Percentiles rank a stretch among this genome's conserved stretches.
Evolutionary conservation across 352 stramenopile genomes (phyloP).

Genomic region (Stephanocyclus meneghinianus): DNA sequence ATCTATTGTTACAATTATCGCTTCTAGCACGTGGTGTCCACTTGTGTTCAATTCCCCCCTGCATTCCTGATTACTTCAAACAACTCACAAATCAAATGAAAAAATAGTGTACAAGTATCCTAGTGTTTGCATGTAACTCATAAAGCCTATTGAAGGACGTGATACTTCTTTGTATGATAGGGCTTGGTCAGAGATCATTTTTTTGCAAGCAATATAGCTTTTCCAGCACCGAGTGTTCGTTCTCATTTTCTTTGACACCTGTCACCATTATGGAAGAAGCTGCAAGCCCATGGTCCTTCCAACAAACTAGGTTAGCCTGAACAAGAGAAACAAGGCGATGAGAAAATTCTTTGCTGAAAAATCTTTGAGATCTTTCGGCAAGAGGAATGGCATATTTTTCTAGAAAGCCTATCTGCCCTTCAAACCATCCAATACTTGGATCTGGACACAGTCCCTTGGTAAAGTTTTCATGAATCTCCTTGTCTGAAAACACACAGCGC

Average conservation of each 20-base stretch:
- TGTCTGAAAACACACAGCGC: not conserved
- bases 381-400: slow-evolving; percentile 64
- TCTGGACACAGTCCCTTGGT: slow-evolving; percentile 25
- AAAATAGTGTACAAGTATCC: no score
- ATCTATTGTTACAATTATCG: no score
- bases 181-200: not conserved
- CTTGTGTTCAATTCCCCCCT: no score
- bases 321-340: slow-evolving; percentile 2
- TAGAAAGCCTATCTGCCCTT: slow-evolving; percentile 58
- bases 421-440: slow-evolving; percentile 45
- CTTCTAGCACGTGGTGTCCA: no score
- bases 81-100: no score
- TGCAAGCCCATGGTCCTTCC: slow-evolving; percentile 15
- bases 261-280: slow-evolving; percentile 19
- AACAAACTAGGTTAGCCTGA: slow-evolving; percentile 16
- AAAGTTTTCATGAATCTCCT: slow-evolving; percentile 16
- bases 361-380: slow-evolving; percentile 12
- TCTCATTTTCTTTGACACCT: slow-evolving; percentile 21
- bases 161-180: no score
- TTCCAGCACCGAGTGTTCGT: slow-evolving; percentile 11
- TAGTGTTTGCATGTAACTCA: no score
- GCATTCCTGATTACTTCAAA: no score
- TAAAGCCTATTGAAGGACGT: no score
- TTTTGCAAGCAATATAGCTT: slow-evolving; percentile 1
- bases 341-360: slow-evolving; percentile 27